Percentiles rank a stretch among this genome's conserved stretches.
These are phyloP conservation scores for Anthostomella pinea DNA, from an alignment of 2,329 filamentous ascomycete genomes.

Conservation along the genomic window DNA sequence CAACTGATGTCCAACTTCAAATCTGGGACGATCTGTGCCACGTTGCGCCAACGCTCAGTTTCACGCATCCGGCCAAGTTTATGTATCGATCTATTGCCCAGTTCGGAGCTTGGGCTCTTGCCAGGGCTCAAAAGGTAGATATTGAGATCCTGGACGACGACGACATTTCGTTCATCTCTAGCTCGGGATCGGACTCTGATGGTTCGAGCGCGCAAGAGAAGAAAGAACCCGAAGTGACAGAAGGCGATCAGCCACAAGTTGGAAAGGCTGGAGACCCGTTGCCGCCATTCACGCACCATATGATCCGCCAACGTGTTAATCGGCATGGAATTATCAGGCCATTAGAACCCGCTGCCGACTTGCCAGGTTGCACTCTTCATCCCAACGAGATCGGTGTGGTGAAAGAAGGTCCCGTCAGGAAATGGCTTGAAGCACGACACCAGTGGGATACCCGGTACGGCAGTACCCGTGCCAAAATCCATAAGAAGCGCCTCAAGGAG, in stretches of 20 bases:
- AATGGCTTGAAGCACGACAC: constrained; percentile 75
- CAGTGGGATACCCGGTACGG: constrained; percentile 73
- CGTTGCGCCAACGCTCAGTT: constrained; percentile 88
- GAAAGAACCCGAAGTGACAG: constrained; percentile 13
- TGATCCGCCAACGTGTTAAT: constrained; percentile 88
- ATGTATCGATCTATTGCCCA: constrained; percentile 94
- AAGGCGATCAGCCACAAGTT: constrained; percentile 43
- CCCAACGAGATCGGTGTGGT: constrained; percentile 70
- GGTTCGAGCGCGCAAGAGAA: constrained; percentile 27
- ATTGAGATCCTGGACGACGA: constrained; percentile 84
- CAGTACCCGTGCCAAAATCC: constrained; percentile 65
- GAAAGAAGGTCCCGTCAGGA: constrained; percentile 74
- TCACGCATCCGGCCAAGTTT: constrained; percentile 91
- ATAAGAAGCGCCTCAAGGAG: constrained; percentile 71
- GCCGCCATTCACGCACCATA: constrained; percentile 75
- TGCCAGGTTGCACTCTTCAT: constrained; percentile 63
- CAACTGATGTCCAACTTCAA: constrained; percentile 90
- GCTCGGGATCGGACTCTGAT: constrained; percentile 44
- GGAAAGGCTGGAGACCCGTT: constrained; percentile 85
- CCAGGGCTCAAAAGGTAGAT: constrained; percentile 72
- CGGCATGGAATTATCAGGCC: constrained; percentile 71
- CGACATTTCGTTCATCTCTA: constrained; percentile 70
- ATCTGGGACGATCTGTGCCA: constrained; percentile 96
- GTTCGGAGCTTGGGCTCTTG: constrained; percentile 88
- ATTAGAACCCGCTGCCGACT: constrained; percentile 60